A percentile compares a stretch with the other conserved stretches of the same genome.
These are phyloP conservation scores for Lasiosphaeris hirsuta DNA, from an alignment of 495 filamentous ascomycete species.

Conservation along the genomic window DNA sequence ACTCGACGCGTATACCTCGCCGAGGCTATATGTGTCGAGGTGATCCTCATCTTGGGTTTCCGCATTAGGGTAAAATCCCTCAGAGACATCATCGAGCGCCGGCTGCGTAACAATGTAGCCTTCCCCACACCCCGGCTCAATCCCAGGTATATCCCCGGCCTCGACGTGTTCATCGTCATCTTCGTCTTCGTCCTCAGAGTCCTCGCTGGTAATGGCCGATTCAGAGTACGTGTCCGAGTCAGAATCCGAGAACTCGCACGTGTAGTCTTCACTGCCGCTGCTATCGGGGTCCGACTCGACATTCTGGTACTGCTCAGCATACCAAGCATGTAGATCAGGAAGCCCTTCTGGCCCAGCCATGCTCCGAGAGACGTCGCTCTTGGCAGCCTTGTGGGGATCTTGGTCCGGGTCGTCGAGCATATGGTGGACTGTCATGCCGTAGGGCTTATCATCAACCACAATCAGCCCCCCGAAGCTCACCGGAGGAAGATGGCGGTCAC, in stretches of 20 bases:
- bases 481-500: conserved; percentile 78
- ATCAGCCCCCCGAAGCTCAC: conserved; percentile 88
- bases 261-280: conserved; percentile 40
- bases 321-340: conserved; percentile 30
- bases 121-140: conserved; percentile 69
- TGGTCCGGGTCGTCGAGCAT: conserved; percentile 82
- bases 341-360: conserved; percentile 22
- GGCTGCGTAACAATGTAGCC: conserved; percentile 78
- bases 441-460: conserved; percentile 74
- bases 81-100: conserved; percentile 79
- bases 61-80: conserved; percentile 65
- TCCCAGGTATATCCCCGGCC: conserved; percentile 79
- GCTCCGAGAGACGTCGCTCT: conserved; percentile 18
- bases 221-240: conserved; percentile 49
- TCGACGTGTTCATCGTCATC: conserved; percentile 49
- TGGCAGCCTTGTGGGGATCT: conserved; percentile 43
- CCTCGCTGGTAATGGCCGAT: conserved; percentile 46
- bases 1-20: conserved; percentile 83
- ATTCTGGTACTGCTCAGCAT: conserved; percentile 28
- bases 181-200: conserved; percentile 37
- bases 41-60: conserved; percentile 58
- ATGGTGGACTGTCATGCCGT: conserved; percentile 94
- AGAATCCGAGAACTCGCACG: conserved; percentile 53
- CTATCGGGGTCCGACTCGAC: conserved; percentile 37
- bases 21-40: conserved; percentile 69